Evolutionary conservation across 2,329 filamentous ascomycete species (phyloP), one percentile per base, ranked within the genome.

Genomic region (Epicoccum nigrum): DNA sequence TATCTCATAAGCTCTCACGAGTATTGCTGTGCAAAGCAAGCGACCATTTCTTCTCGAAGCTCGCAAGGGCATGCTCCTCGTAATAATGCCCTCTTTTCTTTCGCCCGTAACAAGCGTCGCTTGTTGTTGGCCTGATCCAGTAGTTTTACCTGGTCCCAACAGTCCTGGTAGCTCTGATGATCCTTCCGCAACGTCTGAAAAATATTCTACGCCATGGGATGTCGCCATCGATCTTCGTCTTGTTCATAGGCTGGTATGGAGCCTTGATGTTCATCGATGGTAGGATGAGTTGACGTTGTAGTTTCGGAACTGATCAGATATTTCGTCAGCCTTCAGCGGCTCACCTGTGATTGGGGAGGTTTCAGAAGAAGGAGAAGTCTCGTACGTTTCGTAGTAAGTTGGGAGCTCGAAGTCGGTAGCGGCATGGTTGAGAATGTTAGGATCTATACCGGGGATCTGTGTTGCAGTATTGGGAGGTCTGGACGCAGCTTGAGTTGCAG

Each of bases 341-440:
- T 63, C 62, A 28, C 38, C 40, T 9, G 55, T 45, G 21, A 58
- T 49, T 31, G 42, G 58, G 39, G 40, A 58, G 31, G 37, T 41
- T 7, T 43, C 27, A 40, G 51, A 23, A 13, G 48, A 43, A 35
- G 51, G 27, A 13, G 48, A 42, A 35, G 50, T 56, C 37, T 56
- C 53, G 46, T 34, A 56, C 62, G 25, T 51, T 35, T 58, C 58
- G 16, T 67, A 65, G 35, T 64, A 68, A 35, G 67, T 44, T 15
- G 67, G 67, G 31, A 64, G 54, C 38, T 56, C 56, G n/a, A 71
- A 71, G 35, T 71, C 66, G 25, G 54, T 62, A 19, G 60, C 62
- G 11, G 68, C 68, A 45, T 69, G 59, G 34, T 62, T 43, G 13
- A 72, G 56, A 25, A 72, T 71, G 2, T 54, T 54, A 2, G 59